phyloP scores from a whole-genome alignment of 805 yeast genomes.

The Clavispora phyllophila region DNA sequence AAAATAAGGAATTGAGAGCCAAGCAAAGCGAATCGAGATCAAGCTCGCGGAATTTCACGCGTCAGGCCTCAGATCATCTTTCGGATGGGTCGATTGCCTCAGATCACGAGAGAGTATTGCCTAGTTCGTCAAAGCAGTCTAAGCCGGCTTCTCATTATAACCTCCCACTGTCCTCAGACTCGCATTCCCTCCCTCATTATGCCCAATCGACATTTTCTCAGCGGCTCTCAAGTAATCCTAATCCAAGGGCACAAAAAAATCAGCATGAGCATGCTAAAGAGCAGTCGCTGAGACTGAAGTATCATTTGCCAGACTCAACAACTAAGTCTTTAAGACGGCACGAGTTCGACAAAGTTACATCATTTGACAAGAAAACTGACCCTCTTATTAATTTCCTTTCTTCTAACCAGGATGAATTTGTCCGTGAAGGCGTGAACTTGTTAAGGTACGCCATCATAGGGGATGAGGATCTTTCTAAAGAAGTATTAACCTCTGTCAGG shows the following conservation, averaged over 20 bases:
- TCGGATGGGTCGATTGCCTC: neutral
- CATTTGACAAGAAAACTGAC: slow-evolving; percentile 23
- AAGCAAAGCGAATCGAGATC: slow-evolving; percentile 16
- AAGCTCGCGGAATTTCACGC: slow-evolving; percentile 12
- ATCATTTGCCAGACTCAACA: neutral
- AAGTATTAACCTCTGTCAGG: slow-evolving; percentile 18
- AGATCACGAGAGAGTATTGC: neutral
- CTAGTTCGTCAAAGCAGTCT: neutral
- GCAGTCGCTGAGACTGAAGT: neutral
- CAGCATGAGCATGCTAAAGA: neutral
- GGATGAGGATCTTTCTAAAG: slow-evolving; percentile 28
- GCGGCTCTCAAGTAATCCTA: neutral
- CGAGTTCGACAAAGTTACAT: neutral
- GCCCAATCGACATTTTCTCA: slow-evolving; percentile 12
- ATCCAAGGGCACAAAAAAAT: neutral
- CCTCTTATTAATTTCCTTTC: slow-evolving; percentile 33
- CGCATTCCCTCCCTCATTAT: slow-evolving; percentile 7
- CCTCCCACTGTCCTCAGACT: neutral
- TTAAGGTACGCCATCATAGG: slow-evolving; percentile 35
- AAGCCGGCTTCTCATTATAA: neutral
- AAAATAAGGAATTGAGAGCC: slow-evolving; percentile 32
- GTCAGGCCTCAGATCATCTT: neutral
- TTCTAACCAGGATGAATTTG: slow-evolving; percentile 25
- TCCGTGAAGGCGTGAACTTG: slow-evolving; percentile 32
- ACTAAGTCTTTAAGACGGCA: neutral